phyloP scores from a whole-genome alignment of 441 rosid genomes.

The Dalechampia spathulata region DNA sequence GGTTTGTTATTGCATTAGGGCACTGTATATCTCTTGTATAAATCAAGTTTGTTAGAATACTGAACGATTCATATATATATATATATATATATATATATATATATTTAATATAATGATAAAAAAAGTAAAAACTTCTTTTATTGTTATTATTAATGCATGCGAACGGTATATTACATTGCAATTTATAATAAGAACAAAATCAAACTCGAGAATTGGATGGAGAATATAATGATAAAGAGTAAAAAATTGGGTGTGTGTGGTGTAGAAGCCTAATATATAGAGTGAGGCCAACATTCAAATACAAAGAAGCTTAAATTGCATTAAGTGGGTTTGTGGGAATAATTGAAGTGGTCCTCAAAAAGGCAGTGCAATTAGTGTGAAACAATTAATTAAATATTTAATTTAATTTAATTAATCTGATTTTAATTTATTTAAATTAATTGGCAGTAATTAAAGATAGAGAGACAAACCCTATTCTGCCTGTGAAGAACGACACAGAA shows the following conservation, averaged over 20 bases:
- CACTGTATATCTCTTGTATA: not conserved
- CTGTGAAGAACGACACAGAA: slow-evolving; percentile 9
- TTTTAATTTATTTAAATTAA: too few relatives aligned
- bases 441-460: not conserved
- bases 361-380: not conserved
- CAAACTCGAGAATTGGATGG: too few relatives aligned
- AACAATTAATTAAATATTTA: too few relatives aligned
- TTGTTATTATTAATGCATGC: too few relatives aligned
- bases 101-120: too few relatives aligned
- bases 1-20: slow-evolving; percentile 12
- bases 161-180: too few relatives aligned
- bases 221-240: too few relatives aligned
- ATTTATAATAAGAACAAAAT: too few relatives aligned
- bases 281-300: slow-evolving; percentile 2
- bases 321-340: not conserved
- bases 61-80: not conserved
- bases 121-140: too few relatives aligned
- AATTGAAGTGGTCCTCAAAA: slow-evolving; percentile 20
- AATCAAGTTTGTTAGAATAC: too few relatives aligned
- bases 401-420: too few relatives aligned
- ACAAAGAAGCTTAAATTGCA: not conserved
- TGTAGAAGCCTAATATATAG: not conserved
- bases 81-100: not conserved
- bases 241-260: too few relatives aligned
- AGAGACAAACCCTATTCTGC: slow-evolving; percentile 6